Percentiles rank a stretch among this genome's conserved stretches.
Evolutionary conservation across 1,284 basidiomycete species (phyloP).

Genomic region (Cryptococcus sp.): DNA sequence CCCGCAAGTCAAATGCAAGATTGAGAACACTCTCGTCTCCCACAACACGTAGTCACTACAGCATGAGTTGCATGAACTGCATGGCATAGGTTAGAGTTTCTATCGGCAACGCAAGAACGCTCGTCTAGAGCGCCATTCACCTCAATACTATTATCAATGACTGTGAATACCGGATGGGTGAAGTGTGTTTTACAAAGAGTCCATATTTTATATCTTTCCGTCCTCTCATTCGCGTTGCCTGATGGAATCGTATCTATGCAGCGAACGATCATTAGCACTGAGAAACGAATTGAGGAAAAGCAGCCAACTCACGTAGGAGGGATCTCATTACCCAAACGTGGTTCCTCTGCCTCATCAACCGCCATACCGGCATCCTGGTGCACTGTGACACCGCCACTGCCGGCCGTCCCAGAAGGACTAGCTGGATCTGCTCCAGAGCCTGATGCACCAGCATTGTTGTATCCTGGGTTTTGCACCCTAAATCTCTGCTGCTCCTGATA

Average conservation of each 20-base stretch:
- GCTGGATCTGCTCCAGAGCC: slow-evolving; percentile 15
- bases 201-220: not conserved
- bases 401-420: slow-evolving; percentile 24
- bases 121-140: too few species aligned
- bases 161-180: too few species aligned
- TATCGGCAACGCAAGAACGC: too few species aligned
- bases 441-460: slow-evolving; percentile 7
- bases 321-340: slow-evolving; percentile 30
- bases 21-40: too few species aligned
- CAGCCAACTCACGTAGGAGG: slow-evolving; percentile 38
- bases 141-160: too few species aligned
- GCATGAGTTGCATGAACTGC: too few species aligned
- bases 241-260: slow-evolving; percentile 37
- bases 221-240: slow-evolving; percentile 5
- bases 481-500: slow-evolving; percentile 43
- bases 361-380: slow-evolving; percentile 40
- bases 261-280: not conserved
- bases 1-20: too few species aligned
- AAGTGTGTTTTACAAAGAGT: not conserved
- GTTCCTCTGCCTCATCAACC: slow-evolving; percentile 18
- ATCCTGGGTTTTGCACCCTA: slow-evolving; percentile 35
- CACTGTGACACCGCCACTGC: slow-evolving; percentile 32
- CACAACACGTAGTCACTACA: too few species aligned
- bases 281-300: not conserved
- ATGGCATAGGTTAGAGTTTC: too few species aligned